These are phyloP conservation scores for Leccinum fibrillosum DNA, from an alignment of 768 basidiomycete species.

Conservation along the genomic window DNA sequence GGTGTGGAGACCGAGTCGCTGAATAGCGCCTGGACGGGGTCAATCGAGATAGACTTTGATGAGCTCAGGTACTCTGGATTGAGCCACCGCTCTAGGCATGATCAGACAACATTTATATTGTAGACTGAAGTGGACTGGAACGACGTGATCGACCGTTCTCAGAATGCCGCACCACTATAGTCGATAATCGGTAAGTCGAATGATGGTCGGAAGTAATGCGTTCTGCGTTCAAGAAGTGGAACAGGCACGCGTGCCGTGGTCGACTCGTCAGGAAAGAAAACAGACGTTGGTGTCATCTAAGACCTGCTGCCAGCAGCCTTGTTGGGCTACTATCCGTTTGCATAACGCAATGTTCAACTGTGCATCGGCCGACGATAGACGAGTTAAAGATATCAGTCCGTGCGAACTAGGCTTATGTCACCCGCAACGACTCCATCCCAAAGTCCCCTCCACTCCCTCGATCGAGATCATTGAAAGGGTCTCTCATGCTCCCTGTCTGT, in stretches of 20 bases:
- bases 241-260: too few species aligned
- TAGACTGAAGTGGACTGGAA: too few species aligned
- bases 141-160: not conserved
- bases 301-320: not conserved
- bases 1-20: not conserved
- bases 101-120: too few species aligned
- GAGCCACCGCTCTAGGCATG: too few species aligned
- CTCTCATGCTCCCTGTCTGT: constrained; percentile 78
- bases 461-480: constrained; percentile 65
- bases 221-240: too few species aligned
- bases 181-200: too few species aligned
- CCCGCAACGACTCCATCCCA: constrained; percentile 36
- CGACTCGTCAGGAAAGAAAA: not conserved
- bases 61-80: not conserved
- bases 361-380: not conserved
- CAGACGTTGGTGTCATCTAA: not conserved
- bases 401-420: constrained; percentile 13
- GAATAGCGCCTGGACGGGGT: not conserved
- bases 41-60: not conserved
- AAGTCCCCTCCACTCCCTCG: constrained; percentile 42
- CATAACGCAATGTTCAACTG: not conserved
- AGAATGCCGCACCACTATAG: too few species aligned
- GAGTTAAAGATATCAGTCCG: not conserved
- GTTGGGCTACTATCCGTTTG: not conserved
- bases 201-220: too few species aligned